Evolutionary conservation across 768 basidiomycete genomes (phyloP).

Genomic region (Naganishia onofrii): DNA sequence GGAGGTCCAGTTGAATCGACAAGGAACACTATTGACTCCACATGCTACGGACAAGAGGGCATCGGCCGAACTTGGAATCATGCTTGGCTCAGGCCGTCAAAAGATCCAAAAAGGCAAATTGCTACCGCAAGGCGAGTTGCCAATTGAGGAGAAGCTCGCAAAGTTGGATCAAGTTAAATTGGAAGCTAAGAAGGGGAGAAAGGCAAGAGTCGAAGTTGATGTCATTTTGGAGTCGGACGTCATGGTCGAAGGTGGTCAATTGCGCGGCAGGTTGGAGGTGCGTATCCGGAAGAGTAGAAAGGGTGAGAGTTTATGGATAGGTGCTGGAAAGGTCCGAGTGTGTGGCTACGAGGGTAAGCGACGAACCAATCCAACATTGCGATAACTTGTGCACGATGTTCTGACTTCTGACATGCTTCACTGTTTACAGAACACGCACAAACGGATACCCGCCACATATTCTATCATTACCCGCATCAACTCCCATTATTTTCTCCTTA

Average conservation of each 20-base stretch:
- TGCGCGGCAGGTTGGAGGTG: constrained; percentile 70
- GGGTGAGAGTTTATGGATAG: constrained; percentile 63
- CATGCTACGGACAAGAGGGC: constrained; percentile 43
- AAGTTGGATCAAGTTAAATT: constrained; percentile 68
- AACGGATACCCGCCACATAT: constrained; percentile 61
- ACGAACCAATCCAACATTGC: not conserved
- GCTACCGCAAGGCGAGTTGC: constrained; percentile 37
- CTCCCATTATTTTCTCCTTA: constrained; percentile 54
- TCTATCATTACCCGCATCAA: constrained; percentile 72
- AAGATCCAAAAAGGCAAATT: constrained; percentile 41
- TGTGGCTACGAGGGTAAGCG: constrained; percentile 74
- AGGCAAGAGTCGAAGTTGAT: constrained; percentile 75
- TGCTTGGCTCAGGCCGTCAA: constrained; percentile 39
- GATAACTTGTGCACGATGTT: not conserved
- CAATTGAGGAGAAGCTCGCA: constrained; percentile 33
- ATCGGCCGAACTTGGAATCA: constrained; percentile 45
- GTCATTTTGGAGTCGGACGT: constrained; percentile 71
- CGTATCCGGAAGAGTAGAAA: constrained; percentile 62
- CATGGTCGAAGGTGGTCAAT: constrained; percentile 72
- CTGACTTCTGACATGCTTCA: constrained; percentile 6
- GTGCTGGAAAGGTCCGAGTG: constrained; percentile 72
- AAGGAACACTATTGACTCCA: constrained; percentile 49
- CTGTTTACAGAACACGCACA: constrained; percentile 22
- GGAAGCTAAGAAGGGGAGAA: constrained; percentile 53
- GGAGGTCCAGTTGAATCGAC: constrained; percentile 43